Base-by-base conservation (phyloP, 148 eudicot species). In the Bassia scoparia region DNA sequence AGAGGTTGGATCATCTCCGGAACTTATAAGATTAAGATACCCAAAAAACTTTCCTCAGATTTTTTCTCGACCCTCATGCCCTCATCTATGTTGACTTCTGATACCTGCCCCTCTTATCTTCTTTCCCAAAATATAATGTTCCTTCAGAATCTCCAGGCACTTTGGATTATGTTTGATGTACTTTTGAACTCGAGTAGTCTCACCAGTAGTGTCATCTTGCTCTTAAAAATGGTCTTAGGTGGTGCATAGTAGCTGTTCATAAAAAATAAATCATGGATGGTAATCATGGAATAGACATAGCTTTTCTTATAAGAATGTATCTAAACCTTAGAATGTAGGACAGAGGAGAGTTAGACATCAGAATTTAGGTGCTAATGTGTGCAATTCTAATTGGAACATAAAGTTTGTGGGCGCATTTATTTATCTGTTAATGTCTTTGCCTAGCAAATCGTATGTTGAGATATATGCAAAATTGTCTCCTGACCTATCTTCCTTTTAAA, bases 401-500 rank as follows among this genome's bases (percentile, higher is more conserved):
- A 6, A 26, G 12, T 6, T 12, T 54, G 66, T 29, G 9, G 4
- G 33, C 23, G 48, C 23, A 43, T n/a, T 23, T 20, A 9, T 35
- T 23, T 20, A 24, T 76, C 70, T n/a, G n/a, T 38, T 23, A 48
- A 53, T 50, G 35, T 21, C 64, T 41, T 27, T 43, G 18, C 49
- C 2, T 31, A 2, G 74, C 10, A 26, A 24, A 65, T 24, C 41
- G 7, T 65, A 13, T 65, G 9, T 23, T 15, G 0, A 38, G 14
- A 24, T n/a, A 56, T 46, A 26, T 54, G 55, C 38, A 55, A 37
- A 26, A 7, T 52, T 67, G 30, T 48, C 18, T 24, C 59, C 46
- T 78, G 77, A 43, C 18, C 59, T 30, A 63, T 44, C 29, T 50
- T 71, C 21, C 37, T 38, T 33, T 33, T 69, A 53, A 74, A 35